Evolutionary conservation across 805 yeast genomes (phyloP).

Genomic region (Wickerhamomyces pijperi): DNA sequence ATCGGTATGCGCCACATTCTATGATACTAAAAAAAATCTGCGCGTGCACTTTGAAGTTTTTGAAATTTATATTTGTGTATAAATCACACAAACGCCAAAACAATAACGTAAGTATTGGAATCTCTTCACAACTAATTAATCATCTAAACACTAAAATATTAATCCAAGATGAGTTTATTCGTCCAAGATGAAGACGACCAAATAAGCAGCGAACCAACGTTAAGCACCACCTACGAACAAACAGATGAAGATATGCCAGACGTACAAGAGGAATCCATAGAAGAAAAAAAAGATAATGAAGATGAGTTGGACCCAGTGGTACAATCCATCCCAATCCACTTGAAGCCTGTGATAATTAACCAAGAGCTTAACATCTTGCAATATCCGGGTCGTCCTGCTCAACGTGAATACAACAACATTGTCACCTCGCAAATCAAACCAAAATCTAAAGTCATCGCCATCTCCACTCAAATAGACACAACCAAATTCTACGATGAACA

Average conservation of each 20-base stretch:
- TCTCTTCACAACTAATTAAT: neutral
- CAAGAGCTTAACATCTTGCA: conserved; percentile 36
- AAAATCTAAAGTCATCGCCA: conserved; percentile 52
- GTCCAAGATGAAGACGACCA: neutral
- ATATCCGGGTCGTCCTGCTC: conserved; percentile 47
- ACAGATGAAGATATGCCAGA: conserved; percentile 2
- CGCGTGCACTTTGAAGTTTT: too few species aligned
- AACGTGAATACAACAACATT: conserved; percentile 28
- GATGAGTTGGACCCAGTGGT: conserved; percentile 39
- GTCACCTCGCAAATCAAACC: conserved; percentile 44
- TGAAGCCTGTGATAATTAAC: conserved; percentile 22
- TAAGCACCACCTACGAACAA: neutral
- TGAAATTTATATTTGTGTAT: too few species aligned
- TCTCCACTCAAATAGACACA: conserved; percentile 68
- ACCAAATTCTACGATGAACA: conserved; percentile 49
- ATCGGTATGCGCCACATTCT: too few species aligned
- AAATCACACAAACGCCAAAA: too few species aligned
- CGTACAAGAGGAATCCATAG: conserved; percentile 6
- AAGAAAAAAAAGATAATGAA: conserved; percentile 21
- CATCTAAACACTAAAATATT: too few species aligned
- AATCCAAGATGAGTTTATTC: neutral
- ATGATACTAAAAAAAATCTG: too few species aligned
- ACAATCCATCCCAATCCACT: conserved; percentile 45
- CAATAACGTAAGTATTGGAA: too few species aligned
- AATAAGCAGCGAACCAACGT: too few species aligned